Percentiles rank a stretch among this genome's conserved stretches.
Evolutionary conservation across 176 grass and related monocot species (phyloP).

Genomic region (Pharus latifolius): DNA sequence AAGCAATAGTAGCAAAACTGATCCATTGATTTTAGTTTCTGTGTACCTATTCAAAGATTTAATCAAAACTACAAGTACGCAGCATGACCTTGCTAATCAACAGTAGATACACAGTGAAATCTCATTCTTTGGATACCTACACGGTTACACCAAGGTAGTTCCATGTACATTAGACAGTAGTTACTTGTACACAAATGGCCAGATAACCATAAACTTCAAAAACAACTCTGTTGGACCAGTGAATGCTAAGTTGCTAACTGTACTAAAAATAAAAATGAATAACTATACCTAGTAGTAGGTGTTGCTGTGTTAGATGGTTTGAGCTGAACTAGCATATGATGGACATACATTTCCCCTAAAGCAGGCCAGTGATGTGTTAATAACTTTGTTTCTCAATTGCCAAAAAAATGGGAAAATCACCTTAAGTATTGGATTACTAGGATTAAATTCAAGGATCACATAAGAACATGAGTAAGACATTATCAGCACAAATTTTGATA

Average conservation of each 20-base stretch:
- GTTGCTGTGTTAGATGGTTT: not conserved
- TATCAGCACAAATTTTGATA: not conserved
- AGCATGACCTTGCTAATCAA: not conserved
- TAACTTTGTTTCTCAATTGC: not conserved
- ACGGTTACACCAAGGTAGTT: not conserved
- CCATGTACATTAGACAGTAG: not conserved
- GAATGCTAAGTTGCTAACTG: no score
- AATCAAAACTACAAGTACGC: not conserved
- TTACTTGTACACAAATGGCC: not conserved
- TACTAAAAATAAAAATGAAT: no score
- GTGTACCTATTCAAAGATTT: not conserved
- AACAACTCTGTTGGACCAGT: not conserved
- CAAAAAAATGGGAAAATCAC: no score
- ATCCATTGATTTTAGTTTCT: not conserved
- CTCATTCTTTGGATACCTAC: not conserved
- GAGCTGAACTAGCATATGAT: not conserved
- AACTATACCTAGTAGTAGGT: not conserved
- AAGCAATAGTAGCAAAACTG: not conserved
- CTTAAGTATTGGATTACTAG: no score
- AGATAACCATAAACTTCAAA: not conserved
- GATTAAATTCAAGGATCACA: not conserved
- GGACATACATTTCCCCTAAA: not conserved
- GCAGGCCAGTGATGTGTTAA: not conserved
- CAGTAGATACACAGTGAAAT: not conserved
- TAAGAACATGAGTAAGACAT: not conserved